These are phyloP conservation scores for Mytilinidion resinicola DNA, from an alignment of 495 filamentous ascomycete genomes.

Conservation along the genomic window DNA sequence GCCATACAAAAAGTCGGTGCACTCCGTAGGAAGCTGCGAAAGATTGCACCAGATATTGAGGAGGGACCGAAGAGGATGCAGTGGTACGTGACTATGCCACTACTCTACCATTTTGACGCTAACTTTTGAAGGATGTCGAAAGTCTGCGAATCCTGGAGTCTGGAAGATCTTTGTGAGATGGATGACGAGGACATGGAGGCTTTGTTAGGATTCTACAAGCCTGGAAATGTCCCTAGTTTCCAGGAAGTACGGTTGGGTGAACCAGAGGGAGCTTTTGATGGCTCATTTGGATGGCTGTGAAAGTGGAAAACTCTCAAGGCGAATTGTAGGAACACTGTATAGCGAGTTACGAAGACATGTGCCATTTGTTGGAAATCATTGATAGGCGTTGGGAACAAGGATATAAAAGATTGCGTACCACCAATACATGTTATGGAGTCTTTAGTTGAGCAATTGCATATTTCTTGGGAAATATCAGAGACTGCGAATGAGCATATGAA, in stretches of 20 bases:
- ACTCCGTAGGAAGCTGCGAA: conserved; percentile 70
- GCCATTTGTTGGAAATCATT: too few relatives aligned
- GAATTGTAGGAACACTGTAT: too few relatives aligned
- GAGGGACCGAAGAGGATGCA: conserved; percentile 88
- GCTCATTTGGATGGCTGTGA: conserved; percentile 33
- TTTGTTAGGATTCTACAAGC: conserved; percentile 62
- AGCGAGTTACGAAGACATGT: too few relatives aligned
- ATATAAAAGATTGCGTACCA: too few relatives aligned
- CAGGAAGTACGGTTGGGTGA: conserved; percentile 31
- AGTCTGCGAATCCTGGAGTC: conserved; percentile 79
- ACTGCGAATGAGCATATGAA: too few relatives aligned
- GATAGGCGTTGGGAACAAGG: too few relatives aligned
- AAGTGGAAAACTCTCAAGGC: background rate
- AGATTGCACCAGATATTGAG: conserved; percentile 60
- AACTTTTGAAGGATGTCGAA: conserved; percentile 63
- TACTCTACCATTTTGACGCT: background rate
- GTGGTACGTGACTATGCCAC: conserved; percentile 51
- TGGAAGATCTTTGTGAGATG: conserved; percentile 83
- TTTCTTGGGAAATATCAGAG: too few relatives aligned
- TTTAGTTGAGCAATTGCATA: too few relatives aligned
- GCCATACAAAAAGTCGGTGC: conserved; percentile 79
- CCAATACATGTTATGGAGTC: too few relatives aligned
- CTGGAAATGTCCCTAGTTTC: conserved; percentile 36
- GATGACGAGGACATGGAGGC: conserved; percentile 76
- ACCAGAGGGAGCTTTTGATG: conserved; percentile 32